Percentiles rank a stretch among this genome's conserved stretches.
These are phyloP conservation scores for Phytophthora cactorum DNA, from an alignment of 352 stramenopile genomes.

Conservation along the genomic window DNA sequence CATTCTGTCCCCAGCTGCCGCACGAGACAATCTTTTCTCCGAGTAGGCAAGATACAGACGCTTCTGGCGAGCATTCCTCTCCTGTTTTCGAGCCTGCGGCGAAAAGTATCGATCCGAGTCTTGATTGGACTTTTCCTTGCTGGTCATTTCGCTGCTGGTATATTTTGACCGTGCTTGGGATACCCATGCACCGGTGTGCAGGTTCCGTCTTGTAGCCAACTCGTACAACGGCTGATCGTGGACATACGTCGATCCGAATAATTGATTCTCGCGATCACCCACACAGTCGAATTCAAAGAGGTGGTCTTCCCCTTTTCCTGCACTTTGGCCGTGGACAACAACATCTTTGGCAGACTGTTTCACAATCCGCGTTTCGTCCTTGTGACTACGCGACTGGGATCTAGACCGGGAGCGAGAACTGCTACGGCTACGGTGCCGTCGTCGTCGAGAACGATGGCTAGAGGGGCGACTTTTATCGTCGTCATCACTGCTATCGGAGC, in stretches of 20 bases:
- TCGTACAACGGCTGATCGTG: slow-evolving; percentile 70
- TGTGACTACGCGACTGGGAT: slow-evolving; percentile 13
- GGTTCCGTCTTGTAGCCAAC: slow-evolving; percentile 53
- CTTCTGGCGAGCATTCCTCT: slow-evolving; percentile 46
- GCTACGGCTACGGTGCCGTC: slow-evolving; percentile 16
- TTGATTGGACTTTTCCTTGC: slow-evolving; percentile 9
- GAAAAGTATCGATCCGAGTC: slow-evolving; percentile 63
- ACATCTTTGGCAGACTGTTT: slow-evolving; percentile 16
- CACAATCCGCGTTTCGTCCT: slow-evolving; percentile 20
- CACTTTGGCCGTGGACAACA: slow-evolving; percentile 3
- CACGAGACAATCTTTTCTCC: slow-evolving; percentile 49
- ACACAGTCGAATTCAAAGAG: slow-evolving; percentile 72
- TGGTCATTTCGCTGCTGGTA: neutral
- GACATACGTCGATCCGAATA: slow-evolving; percentile 74
- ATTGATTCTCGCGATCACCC: slow-evolving; percentile 70
- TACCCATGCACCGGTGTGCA: slow-evolving; percentile 58
- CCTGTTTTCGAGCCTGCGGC: slow-evolving; percentile 41
- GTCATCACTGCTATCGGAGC: slow-evolving; percentile 22
- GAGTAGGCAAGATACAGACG: slow-evolving; percentile 78
- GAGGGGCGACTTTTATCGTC: neutral
- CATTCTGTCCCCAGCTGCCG: slow-evolving; percentile 3
- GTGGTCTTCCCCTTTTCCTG: slow-evolving; percentile 25
- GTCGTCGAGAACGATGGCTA: slow-evolving; percentile 14
- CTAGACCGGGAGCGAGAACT: slow-evolving; percentile 12
- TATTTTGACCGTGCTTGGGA: slow-evolving; percentile 14